Conservation (phyloP, 805 yeast genomes). For the Candida manassasensis region DNA sequence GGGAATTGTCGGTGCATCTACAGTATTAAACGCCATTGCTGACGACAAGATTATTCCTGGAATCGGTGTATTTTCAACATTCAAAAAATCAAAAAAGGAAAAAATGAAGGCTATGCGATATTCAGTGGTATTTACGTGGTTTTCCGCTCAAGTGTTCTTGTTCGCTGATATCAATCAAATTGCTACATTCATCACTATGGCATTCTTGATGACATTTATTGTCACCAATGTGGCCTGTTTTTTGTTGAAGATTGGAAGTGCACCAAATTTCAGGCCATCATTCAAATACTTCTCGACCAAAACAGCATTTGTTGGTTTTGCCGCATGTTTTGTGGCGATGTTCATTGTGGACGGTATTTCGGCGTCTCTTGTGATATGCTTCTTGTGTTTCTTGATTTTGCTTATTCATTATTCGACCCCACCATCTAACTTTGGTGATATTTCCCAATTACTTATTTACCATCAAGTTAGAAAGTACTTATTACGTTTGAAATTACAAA, state of each 20-base stretch:
- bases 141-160: slow-evolving; percentile 76
- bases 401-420: slow-evolving; percentile 88
- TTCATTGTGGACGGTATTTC: slow-evolving; percentile 89
- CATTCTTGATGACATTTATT: slow-evolving; percentile 91
- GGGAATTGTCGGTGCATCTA: slow-evolving; percentile 95
- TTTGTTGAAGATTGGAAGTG: slow-evolving; percentile 78
- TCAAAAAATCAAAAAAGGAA: slow-evolving; percentile 36
- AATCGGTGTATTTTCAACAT: slow-evolving; percentile 44
- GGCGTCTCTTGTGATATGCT: slow-evolving; percentile 69
- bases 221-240: slow-evolving; percentile 94
- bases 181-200: slow-evolving; percentile 95
- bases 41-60: slow-evolving; percentile 87
- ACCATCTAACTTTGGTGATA: slow-evolving; percentile 98
- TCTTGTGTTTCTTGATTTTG: slow-evolving; percentile 61
- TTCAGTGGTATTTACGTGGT: slow-evolving; percentile 74
- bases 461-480: slow-evolving; percentile 95
- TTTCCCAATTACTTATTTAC: slow-evolving; percentile 88
- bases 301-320: slow-evolving; percentile 76
- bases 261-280: slow-evolving; percentile 98
- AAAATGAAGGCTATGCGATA: slow-evolving; percentile 53
- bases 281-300: slow-evolving; percentile 78
- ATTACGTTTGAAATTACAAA: slow-evolving; percentile 73
- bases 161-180: slow-evolving; percentile 90
- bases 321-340: slow-evolving; percentile 77
- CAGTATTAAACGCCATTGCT: slow-evolving; percentile 85